Base-by-base conservation (phyloP, 371 early-diverging fungal species). In the Apophysomyces variabilis region DNA sequence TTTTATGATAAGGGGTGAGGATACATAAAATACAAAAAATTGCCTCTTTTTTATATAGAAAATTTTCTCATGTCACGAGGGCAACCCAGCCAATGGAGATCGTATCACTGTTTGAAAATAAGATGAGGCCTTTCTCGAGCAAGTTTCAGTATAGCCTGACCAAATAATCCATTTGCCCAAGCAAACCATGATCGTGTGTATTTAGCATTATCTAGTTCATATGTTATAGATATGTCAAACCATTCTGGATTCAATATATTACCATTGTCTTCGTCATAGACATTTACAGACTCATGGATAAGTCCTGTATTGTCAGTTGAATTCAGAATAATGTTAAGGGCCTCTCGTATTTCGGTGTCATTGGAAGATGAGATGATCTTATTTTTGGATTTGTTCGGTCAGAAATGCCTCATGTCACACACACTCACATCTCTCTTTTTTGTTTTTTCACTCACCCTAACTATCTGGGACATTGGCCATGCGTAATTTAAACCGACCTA, bases 111-210 rank as follows among this genome's bases (percentile, higher is more conserved):
- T 36, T 71, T 46, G 21, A 65, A 73, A 18, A 73, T 60, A 9
- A 75, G 64, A 58, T 75, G 65, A 12, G 77, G 77, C 37, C 70
- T n/a, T 57, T 77, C 74, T 44, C 67, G 58, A 21, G 68, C 66
- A 36, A 80, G 43, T 26, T 76, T 68, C 7, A 84, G 32, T 16
- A 84, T 75, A 3, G 80, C 66, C 67, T 82, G 80, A 2, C 78
- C 84, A 62, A 84, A 76, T 21, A 84, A 62, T 3, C 72, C 72
- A 58, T 82, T 82, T 36, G 77, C 82, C 84, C 82, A 82, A 32
- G 79, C 78, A 67, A 84, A 84, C 80, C 80, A 82, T 16, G 72
- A 38, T 26, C 80, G 64, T 2, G 80, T 79, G 62, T 70, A 78
- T 9, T 67, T 69, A 14, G 61, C 50, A 26, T 63, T 57, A 35